Conservation (phyloP, 345 rosid species). For the Acer campestre region DNA sequence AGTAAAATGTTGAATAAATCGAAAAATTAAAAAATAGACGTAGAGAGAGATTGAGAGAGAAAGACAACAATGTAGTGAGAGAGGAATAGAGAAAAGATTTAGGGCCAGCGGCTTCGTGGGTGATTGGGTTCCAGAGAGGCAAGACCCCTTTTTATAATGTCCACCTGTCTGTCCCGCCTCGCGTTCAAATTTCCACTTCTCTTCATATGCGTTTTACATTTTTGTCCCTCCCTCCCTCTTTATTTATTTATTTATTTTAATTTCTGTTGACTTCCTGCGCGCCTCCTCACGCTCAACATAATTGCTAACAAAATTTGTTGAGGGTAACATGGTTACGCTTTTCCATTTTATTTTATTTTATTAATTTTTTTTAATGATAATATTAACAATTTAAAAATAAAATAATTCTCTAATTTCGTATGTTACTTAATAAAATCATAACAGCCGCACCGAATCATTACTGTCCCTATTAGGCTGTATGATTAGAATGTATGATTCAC, state of each 20-base stretch:
- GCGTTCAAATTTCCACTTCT: constrained; percentile 16
- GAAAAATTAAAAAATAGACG: too few relatives aligned
- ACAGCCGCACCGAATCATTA: not conserved
- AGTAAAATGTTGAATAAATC: too few relatives aligned
- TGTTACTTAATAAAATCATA: not conserved
- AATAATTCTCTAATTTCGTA: not conserved
- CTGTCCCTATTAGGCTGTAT: not conserved
- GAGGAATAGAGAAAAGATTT: not conserved
- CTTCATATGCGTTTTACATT: constrained; percentile 5
- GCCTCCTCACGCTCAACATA: not conserved
- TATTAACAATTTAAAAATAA: too few relatives aligned
- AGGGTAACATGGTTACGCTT: not conserved
- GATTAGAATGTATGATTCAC: too few relatives aligned
- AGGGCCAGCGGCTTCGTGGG: constrained; percentile 31
- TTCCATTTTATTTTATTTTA: not conserved
- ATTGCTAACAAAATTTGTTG: constrained; percentile 15
- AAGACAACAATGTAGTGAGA: not conserved
- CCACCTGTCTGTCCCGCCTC: constrained; percentile 29
- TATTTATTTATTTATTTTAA: not conserved
- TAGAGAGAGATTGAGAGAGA: not conserved
- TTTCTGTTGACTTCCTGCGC: not conserved
- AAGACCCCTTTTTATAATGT: constrained; percentile 11
- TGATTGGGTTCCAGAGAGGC: constrained; percentile 20
- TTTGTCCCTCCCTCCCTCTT: not conserved
- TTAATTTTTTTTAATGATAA: too few relatives aligned